Conservation (phyloP, 768 basidiomycete species). For the Trametes maxima region DNA sequence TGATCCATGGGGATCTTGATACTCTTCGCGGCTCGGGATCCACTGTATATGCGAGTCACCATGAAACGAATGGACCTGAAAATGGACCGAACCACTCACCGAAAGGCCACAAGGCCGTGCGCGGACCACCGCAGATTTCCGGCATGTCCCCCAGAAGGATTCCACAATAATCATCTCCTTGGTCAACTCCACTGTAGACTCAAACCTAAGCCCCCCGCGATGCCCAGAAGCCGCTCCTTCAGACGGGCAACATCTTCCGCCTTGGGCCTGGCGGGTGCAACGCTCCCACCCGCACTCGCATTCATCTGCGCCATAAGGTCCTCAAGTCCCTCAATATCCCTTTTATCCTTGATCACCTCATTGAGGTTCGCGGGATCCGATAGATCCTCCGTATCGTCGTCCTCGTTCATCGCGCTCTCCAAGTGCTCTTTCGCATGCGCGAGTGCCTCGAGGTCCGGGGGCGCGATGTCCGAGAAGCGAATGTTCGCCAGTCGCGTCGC, state of each 20-base stretch:
- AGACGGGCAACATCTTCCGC: conserved; percentile 27
- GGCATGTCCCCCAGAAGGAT: background rate
- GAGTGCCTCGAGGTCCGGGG: conserved; percentile 77
- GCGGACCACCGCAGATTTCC: no score
- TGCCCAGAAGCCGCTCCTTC: conserved; percentile 19
- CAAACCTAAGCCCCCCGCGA: conserved; percentile 20
- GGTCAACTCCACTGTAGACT: conserved; percentile 27
- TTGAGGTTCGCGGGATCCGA: conserved; percentile 18
- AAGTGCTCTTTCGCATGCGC: conserved; percentile 73
- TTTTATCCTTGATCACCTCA: conserved; percentile 49
- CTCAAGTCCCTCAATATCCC: conserved; percentile 56
- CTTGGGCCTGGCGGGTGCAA: conserved; percentile 20
- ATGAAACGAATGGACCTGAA: background rate
- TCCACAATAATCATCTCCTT: background rate
- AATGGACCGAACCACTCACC: background rate
- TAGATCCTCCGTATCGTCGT: conserved; percentile 18
- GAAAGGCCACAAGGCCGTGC: no score
- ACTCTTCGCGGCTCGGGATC: background rate
- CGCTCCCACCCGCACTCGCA: conserved; percentile 6
- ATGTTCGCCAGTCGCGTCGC: conserved; percentile 57
- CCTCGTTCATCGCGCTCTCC: conserved; percentile 36
- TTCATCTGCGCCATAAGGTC: conserved; percentile 54
- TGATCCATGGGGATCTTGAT: background rate
- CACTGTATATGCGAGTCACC: background rate
- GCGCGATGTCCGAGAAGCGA: conserved; percentile 71